Conservation (phyloP, 495 filamentous ascomycete species). For the Acidiella bohemica region DNA sequence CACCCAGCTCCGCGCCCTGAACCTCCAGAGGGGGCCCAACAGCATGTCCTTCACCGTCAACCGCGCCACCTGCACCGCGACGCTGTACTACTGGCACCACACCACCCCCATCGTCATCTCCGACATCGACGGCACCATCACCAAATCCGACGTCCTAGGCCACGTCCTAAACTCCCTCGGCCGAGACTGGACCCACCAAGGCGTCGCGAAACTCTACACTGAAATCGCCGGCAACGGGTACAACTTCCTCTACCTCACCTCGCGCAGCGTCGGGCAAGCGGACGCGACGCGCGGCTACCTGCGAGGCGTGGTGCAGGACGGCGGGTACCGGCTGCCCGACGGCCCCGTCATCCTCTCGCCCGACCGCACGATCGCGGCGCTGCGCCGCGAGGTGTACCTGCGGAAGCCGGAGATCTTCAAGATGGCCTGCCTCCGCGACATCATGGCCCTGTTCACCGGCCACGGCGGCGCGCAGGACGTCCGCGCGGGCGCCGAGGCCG, state of each 20-base stretch:
- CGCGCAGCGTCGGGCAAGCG: conserved; percentile 81
- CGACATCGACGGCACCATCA: conserved; percentile 98
- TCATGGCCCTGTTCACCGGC: conserved; percentile 59
- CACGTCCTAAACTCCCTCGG: conserved; percentile 97
- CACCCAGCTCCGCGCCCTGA: conserved; percentile 79
- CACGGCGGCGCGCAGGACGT: conserved; percentile 20
- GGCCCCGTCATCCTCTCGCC: conserved; percentile 91
- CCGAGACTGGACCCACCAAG: conserved; percentile 93
- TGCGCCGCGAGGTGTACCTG: conserved; percentile 86
- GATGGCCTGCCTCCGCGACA: conserved; percentile 94
- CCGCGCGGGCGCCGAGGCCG: conserved; percentile 6
- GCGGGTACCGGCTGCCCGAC: conserved; percentile 60
- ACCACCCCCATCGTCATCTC: conserved; percentile 91
- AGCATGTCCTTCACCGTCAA: conserved; percentile 94
- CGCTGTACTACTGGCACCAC: conserved; percentile 85
- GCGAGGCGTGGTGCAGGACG: conserved; percentile 77
- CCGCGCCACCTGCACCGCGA: conserved; percentile 75
- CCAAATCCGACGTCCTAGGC: conserved; percentile 94
- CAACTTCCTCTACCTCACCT: conserved; percentile 96
- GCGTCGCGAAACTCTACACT: conserved; percentile 91
- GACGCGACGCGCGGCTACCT: conserved; percentile 87
- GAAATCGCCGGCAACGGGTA: conserved; percentile 95
- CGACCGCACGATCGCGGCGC: conserved; percentile 89
- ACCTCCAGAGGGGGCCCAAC: conserved; percentile 74
- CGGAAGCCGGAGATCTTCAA: conserved; percentile 98